Evolutionary conservation across 257 asterid species (phyloP).

Genomic region (Solanum pinnatisectum): DNA sequence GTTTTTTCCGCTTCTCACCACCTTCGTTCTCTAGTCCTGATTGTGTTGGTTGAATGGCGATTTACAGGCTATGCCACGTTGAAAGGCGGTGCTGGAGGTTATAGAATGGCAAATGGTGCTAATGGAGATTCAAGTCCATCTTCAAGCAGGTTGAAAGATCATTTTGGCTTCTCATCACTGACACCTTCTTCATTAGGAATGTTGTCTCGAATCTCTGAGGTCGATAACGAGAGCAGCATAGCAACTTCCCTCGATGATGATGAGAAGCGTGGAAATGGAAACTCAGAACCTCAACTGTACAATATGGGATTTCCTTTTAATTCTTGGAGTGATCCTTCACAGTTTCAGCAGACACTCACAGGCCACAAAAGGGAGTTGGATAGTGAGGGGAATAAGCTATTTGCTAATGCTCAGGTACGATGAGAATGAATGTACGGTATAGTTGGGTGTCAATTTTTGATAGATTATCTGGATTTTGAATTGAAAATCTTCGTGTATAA

Average conservation of each 20-base stretch:
- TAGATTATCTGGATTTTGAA: neutral
- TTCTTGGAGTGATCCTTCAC: slow-evolving; percentile 50
- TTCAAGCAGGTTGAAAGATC: slow-evolving; percentile 11
- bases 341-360: slow-evolving; percentile 21
- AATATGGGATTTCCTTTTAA: slow-evolving; percentile 33
- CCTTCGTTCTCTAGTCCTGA: neutral
- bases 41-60: neutral
- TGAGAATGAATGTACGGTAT: neutral
- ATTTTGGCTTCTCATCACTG: slow-evolving; percentile 18
- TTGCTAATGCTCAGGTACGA: slow-evolving; percentile 30
- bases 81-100: slow-evolving; percentile 15
- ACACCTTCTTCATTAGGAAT: slow-evolving; percentile 36
- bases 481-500: neutral
- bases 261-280: slow-evolving; percentile 13
- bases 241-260: slow-evolving; percentile 8
- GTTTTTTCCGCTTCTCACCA: neutral
- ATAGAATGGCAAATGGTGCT: slow-evolving; percentile 19
- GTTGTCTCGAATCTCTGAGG: slow-evolving; percentile 47
- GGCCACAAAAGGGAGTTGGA: slow-evolving; percentile 59
- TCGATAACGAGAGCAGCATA: slow-evolving; percentile 28
- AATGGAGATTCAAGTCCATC: slow-evolving; percentile 23
- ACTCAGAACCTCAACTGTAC: slow-evolving; percentile 24
- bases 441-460: neutral
- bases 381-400: slow-evolving; percentile 19
- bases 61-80: slow-evolving; percentile 37